Percentiles rank a stretch among this genome's conserved stretches.
Conservation (phyloP, 495 filamentous ascomycete species). For the Neurospora sp. region DNA sequence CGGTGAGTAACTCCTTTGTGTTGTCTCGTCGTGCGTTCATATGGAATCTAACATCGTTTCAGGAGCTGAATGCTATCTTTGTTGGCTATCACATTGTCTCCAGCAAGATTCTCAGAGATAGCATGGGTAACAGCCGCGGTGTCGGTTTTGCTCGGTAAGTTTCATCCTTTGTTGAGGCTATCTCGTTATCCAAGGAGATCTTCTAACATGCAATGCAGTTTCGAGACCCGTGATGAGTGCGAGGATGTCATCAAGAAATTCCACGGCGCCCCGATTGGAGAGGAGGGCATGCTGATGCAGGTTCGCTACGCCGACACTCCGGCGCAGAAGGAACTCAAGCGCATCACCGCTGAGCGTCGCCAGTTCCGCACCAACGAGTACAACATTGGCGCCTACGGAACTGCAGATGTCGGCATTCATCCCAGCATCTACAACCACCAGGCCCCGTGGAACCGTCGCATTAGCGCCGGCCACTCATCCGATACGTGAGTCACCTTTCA, state of each 20-base stretch:
- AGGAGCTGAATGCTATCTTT: conserved; percentile 73
- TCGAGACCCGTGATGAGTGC: conserved; percentile 78
- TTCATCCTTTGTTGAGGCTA: background rate
- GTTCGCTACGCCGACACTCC: conserved; percentile 95
- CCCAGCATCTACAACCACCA: conserved; percentile 31
- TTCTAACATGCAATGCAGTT: conserved; percentile 42
- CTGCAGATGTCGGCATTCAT: conserved; percentile 39
- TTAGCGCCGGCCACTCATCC: conserved; percentile 10
- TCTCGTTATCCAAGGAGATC: background rate
- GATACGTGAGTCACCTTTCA: conserved; percentile 10
- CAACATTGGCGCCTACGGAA: conserved; percentile 55
- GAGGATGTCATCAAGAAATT: conserved; percentile 77
- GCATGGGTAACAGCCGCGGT: conserved; percentile 82
- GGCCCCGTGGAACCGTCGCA: conserved; percentile 22
- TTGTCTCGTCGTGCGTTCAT: background rate
- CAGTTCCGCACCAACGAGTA: conserved; percentile 93
- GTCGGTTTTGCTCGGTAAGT: conserved; percentile 92
- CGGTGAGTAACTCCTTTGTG: conserved; percentile 38
- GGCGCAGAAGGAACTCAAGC: conserved; percentile 90
- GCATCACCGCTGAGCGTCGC: conserved; percentile 82
- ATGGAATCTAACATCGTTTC: conserved; percentile 7
- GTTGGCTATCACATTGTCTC: conserved; percentile 75
- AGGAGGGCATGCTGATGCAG: conserved; percentile 70
- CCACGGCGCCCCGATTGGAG: conserved; percentile 59
- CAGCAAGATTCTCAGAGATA: conserved; percentile 84